Conservation (phyloP, 345 rosid species). For the Gossypium ekmanianum region DNA sequence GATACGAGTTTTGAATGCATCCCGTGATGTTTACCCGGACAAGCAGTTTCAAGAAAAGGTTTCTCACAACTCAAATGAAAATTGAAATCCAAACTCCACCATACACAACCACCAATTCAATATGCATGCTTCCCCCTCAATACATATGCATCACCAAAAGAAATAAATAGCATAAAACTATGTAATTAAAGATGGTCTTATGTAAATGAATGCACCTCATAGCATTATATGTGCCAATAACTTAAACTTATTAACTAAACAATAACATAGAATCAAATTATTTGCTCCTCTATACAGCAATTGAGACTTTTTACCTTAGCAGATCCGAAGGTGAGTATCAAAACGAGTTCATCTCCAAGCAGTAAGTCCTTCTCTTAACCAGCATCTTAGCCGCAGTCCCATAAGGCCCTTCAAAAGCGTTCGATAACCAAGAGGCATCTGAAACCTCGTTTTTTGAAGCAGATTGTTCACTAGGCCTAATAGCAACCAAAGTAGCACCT, state of each 20-base stretch:
- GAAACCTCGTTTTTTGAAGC: conserved; percentile 52
- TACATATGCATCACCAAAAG: no score
- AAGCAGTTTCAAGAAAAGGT: no score
- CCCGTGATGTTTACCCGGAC: no score
- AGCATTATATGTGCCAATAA: neutral
- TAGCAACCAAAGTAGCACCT: conserved; percentile 94
- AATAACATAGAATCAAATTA: neutral
- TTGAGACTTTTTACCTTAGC: conserved; percentile 26
- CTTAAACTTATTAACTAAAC: neutral
- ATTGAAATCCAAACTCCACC: no score
- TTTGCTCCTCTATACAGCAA: neutral
- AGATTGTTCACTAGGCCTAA: conserved; percentile 76
- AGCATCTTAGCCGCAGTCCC: conserved; percentile 85
- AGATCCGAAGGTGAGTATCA: conserved; percentile 25
- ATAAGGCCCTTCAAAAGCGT: conserved; percentile 84
- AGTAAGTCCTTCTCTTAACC: conserved; percentile 85
- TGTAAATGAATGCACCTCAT: neutral
- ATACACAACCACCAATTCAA: no score
- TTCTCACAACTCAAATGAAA: no score
- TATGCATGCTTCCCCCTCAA: no score
- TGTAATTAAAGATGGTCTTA: neutral
- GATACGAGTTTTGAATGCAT: no score
- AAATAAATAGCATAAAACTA: neutral
- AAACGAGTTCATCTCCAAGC: conserved; percentile 98
- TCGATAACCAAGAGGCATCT: conserved; percentile 70